Base-by-base conservation (phyloP, 257 asterid species). In the Solanum paucissectum region DNA sequence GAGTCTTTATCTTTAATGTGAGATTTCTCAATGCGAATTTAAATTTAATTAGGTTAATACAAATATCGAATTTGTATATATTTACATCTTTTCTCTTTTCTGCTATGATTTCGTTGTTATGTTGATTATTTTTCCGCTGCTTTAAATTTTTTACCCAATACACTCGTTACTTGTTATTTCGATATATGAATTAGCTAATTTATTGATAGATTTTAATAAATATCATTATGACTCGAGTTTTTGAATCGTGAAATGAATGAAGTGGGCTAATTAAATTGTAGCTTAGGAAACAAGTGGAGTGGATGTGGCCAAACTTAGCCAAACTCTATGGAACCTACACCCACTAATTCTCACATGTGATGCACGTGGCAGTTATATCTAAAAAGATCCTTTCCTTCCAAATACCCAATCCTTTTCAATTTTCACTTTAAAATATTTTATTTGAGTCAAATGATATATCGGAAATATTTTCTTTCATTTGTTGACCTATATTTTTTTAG, bases 271-370 rank as follows among this genome's bases (percentile, higher is more conserved):
- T 21, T 2, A 23, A 34, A 37, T 20, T 37, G 83, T 25, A 23
- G 6, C 21, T 75, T 42, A 38, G 83, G 60, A 76, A 76, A 76
- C 34, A 16, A 76, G 60, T 40, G 84, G 36, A 12, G 34, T 38
- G 2, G 7, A 76, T 76, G 1, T 38, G 0, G 52, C 84, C 9
- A 79, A 79, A 42, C 64, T 79, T 79, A 9, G 64, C 84, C 84
- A 4, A 79, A 44, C 64, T 25, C 5, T 7, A 7, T 42, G 7
- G 62, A 4, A 3, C 84, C 62, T 7, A 18, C 62, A 13, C 4
- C 62, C n/a, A 79, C 84, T 42, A 79, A 25, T 44, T 44, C 49
- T 74, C 84, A 79, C 84, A 79, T 79, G 84, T 79, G 84, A 25
- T 79, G 84, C 84, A 25, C 64, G 84, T 44, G 84, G 38, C 64